These are phyloP conservation scores for Pseudevernia furfuracea DNA, from an alignment of 495 filamentous ascomycete genomes.

Conservation along the genomic window DNA sequence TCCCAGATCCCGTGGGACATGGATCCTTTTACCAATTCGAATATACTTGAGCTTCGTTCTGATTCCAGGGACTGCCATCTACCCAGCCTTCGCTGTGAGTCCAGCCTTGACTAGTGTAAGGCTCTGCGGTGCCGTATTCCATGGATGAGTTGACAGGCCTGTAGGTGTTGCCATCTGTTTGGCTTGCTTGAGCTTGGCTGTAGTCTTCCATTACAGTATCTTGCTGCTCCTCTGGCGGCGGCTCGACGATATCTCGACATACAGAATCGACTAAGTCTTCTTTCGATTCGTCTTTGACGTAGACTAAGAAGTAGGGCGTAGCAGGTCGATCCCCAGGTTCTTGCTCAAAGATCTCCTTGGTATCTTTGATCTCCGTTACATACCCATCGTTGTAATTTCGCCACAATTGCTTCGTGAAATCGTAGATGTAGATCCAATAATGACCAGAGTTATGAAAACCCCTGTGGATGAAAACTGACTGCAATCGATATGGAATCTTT, in stretches of 20 bases:
- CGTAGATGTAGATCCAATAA: constrained; percentile 95
- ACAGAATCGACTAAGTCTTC: constrained; percentile 55
- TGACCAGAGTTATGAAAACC: constrained; percentile 68
- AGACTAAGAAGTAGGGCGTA: constrained; percentile 86
- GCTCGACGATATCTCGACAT: constrained; percentile 38
- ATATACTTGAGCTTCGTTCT: constrained; percentile 8
- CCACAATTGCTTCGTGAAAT: constrained; percentile 75
- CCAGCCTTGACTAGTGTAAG: constrained; percentile 4
- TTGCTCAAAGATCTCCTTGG: constrained; percentile 57
- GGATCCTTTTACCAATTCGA: constrained; percentile 11
- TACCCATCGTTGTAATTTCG: constrained; percentile 87
- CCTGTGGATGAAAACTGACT: constrained; percentile 86
- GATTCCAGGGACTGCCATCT: constrained; percentile 7
- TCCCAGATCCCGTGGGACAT: background rate
- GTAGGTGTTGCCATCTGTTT: constrained; percentile 10
- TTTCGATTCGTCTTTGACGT: constrained; percentile 59
- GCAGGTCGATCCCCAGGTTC: constrained; percentile 48
- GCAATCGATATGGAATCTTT: constrained; percentile 68
- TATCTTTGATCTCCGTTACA: constrained; percentile 60
- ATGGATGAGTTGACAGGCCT: background rate
- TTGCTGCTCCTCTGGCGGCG: constrained; percentile 21
- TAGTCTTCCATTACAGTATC: constrained; percentile 21
- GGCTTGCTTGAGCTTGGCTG: constrained; percentile 14
- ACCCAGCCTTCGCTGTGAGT: constrained; percentile 6
- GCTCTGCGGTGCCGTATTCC: background rate